Evolutionary conservation across 441 rosid species (phyloP).

Genomic region (Iberis amara): DNA sequence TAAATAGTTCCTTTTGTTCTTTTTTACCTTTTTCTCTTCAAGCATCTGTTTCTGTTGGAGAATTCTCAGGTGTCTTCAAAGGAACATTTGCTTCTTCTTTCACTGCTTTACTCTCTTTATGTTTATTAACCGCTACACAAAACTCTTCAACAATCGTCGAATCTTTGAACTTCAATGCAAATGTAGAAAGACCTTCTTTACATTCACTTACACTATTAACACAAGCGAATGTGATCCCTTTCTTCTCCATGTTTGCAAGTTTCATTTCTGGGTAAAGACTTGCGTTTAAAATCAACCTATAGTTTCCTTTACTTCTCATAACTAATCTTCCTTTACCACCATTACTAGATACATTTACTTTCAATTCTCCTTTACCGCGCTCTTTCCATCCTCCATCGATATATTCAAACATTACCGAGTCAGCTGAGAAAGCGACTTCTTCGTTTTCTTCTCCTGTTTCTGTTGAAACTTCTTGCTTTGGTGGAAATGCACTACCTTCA

Average conservation of each 20-base stretch:
- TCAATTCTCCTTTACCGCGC: slow-evolving; percentile 90
- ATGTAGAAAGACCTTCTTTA: slow-evolving; percentile 63
- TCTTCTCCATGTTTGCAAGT: slow-evolving; percentile 82
- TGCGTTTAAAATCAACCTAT: slow-evolving; percentile 80
- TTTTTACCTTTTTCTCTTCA: slow-evolving; percentile 28
- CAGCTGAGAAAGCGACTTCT: slow-evolving; percentile 59
- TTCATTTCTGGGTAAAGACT: slow-evolving; percentile 85
- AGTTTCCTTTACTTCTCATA: slow-evolving; percentile 86
- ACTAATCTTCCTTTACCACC: slow-evolving; percentile 64
- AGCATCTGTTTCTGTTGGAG: slow-evolving; percentile 48
- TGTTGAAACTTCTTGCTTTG: slow-evolving; percentile 69
- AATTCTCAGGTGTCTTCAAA: slow-evolving; percentile 80
- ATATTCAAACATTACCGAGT: slow-evolving; percentile 72
- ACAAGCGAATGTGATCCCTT: slow-evolving; percentile 83
- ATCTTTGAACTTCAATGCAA: slow-evolving; percentile 81
- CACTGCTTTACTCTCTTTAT: slow-evolving; percentile 37
- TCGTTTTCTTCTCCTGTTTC: slow-evolving; percentile 96
- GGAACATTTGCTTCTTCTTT: slow-evolving; percentile 17
- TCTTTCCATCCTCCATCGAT: slow-evolving; percentile 76
- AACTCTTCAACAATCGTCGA: slow-evolving; percentile 55
- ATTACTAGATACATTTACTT: slow-evolving; percentile 59
- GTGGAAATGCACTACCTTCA: slow-evolving; percentile 41
- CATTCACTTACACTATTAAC: slow-evolving; percentile 57
- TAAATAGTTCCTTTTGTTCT: too few species aligned
- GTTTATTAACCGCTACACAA: slow-evolving; percentile 42